Conservation (phyloP, 2,329 filamentous ascomycete genomes). For the Cladorrhinum sp. region DNA sequence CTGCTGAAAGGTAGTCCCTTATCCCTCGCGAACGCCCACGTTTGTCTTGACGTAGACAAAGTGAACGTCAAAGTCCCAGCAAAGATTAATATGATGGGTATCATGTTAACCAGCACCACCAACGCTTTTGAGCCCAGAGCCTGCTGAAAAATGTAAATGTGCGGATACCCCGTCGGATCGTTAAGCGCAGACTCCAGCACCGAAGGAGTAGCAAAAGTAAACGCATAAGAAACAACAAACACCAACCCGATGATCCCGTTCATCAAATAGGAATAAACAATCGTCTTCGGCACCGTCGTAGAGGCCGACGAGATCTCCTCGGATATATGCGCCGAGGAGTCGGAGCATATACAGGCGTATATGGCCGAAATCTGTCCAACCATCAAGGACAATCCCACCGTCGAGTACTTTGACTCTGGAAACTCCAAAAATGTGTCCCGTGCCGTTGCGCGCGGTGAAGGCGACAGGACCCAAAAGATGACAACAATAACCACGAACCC, state of each 20-base stretch:
- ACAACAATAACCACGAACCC: not conserved
- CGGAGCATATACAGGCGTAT: slow-evolving; percentile 2
- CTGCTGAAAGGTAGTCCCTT: not conserved
- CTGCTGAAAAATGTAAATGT: not conserved
- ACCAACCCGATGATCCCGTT: not conserved
- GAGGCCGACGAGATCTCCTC: not conserved
- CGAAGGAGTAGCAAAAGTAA: not conserved
- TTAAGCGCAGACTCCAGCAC: not conserved
- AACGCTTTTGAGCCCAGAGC: not conserved
- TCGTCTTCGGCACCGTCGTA: not conserved
- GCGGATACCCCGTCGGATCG: not conserved
- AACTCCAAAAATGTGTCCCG: not conserved
- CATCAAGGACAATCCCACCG: not conserved
- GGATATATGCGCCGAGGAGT: not conserved
- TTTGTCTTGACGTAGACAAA: not conserved
- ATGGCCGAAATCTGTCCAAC: not conserved
- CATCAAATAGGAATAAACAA: not conserved
- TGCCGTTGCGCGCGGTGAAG: not conserved
- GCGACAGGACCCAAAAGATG: not conserved
- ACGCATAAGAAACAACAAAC: not conserved
- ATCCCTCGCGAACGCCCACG: not conserved
- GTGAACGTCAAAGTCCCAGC: not conserved
- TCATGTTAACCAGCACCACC: not conserved
- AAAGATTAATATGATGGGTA: not conserved
- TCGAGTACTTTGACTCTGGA: not conserved